These are phyloP conservation scores for Calonectria fujianensis DNA, from an alignment of 2,329 filamentous ascomycete genomes.

Conservation along the genomic window DNA sequence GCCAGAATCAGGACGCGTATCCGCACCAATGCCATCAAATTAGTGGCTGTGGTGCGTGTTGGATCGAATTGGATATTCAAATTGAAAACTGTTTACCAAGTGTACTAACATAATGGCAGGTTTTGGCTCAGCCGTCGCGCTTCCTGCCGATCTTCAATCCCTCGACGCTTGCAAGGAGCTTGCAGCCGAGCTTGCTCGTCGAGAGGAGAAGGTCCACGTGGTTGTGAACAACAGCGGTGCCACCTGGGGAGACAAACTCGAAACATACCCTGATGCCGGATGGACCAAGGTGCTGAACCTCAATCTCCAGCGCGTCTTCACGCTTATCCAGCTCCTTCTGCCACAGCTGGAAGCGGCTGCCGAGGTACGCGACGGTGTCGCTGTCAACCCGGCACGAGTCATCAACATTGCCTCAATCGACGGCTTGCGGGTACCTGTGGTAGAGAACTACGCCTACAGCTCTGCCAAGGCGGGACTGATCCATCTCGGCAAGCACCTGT, in stretches of 20 bases:
- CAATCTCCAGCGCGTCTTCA: slow-evolving; percentile 82
- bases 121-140: slow-evolving; percentile 70
- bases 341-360: slow-evolving; percentile 70
- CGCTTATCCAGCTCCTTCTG: slow-evolving; percentile 77
- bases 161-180: slow-evolving; percentile 73
- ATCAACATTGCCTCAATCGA: slow-evolving; percentile 81
- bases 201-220: slow-evolving; percentile 73
- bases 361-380: slow-evolving; percentile 59
- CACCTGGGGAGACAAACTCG: slow-evolving; percentile 78
- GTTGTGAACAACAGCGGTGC: slow-evolving; percentile 81
- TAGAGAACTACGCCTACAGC: slow-evolving; percentile 77
- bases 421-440: slow-evolving; percentile 74
- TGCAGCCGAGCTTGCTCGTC: slow-evolving; percentile 69
- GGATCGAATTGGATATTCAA: no score
- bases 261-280: slow-evolving; percentile 74
- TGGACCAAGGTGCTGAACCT: slow-evolving; percentile 78
- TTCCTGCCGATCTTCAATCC: slow-evolving; percentile 79
- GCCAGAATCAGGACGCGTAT: no score
- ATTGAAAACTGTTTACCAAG: background rate
- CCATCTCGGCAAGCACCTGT: slow-evolving; percentile 76
- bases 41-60: no score
- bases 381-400: slow-evolving; percentile 71
- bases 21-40: background rate
- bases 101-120: slow-evolving; percentile 52
- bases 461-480: slow-evolving; percentile 79